Conservation (phyloP, 177 flowering plant species). For the Telopea speciosissima region DNA sequence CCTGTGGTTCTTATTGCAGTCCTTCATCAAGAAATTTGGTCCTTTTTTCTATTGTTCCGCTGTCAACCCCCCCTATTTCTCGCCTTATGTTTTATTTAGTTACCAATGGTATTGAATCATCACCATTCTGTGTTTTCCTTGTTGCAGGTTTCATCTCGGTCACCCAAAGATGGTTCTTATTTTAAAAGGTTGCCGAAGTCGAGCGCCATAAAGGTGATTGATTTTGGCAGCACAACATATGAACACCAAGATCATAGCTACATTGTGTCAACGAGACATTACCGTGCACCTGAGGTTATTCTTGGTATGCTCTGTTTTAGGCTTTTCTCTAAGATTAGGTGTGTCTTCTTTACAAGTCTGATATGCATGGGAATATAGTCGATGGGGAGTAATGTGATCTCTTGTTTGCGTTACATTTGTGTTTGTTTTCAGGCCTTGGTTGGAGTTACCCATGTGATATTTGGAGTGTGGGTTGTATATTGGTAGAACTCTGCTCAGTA, state of each 20-base stretch:
- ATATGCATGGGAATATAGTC: neutral
- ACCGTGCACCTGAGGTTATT: conserved; percentile 88
- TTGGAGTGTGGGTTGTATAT: conserved; percentile 84
- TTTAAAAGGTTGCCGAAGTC: conserved; percentile 67
- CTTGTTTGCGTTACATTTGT: neutral
- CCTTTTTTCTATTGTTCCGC: too few relatives aligned
- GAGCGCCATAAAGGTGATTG: conserved; percentile 75
- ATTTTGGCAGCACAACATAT: conserved; percentile 78
- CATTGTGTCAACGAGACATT: conserved; percentile 78
- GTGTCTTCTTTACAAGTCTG: neutral
- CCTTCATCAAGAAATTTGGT: too few relatives aligned
- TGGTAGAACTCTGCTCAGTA: conserved; percentile 81
- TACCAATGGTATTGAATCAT: too few relatives aligned
- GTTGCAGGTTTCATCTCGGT: conserved; percentile 39
- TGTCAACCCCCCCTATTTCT: too few relatives aligned
- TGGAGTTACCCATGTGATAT: conserved; percentile 82
- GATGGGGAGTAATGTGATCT: neutral
- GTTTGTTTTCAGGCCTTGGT: conserved; percentile 45
- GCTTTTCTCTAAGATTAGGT: too few relatives aligned
- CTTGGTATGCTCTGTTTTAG: conserved; percentile 39
- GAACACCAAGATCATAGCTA: conserved; percentile 54
- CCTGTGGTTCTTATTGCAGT: too few relatives aligned
- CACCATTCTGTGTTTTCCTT: neutral
- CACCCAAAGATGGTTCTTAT: conserved; percentile 39
- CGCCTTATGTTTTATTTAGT: too few relatives aligned